Percentiles rank a stretch among this genome's conserved stretches.
Evolutionary conservation across 2,329 filamentous ascomycete genomes (phyloP).

Genomic region (Scedosporium apiospermum): DNA sequence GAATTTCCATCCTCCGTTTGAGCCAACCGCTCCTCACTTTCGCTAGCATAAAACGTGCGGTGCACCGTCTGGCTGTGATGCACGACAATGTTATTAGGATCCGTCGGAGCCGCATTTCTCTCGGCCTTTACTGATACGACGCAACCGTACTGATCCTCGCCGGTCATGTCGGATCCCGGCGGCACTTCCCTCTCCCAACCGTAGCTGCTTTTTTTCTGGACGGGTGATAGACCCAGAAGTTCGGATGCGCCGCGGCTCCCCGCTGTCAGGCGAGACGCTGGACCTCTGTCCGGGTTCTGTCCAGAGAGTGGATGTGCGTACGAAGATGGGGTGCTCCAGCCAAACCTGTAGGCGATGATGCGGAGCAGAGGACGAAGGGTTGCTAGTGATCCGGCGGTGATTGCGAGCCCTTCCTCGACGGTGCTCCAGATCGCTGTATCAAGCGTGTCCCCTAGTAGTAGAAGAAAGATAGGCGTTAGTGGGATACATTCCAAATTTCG

Average conservation of each 20-base stretch:
- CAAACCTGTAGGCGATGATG: slow-evolving; percentile 21
- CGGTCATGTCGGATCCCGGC: not conserved
- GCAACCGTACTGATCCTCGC: not conserved
- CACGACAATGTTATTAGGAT: not conserved
- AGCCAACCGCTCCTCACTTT: slow-evolving; percentile 3
- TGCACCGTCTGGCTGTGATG: not conserved
- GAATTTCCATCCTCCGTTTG: not conserved
- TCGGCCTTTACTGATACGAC: not conserved
- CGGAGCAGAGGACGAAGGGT: slow-evolving; percentile 35
- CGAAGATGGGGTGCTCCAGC: slow-evolving; percentile 4
- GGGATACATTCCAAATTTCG: not conserved
- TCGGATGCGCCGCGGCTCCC: not conserved
- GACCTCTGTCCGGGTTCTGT: not conserved
- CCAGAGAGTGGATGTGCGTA: not conserved
- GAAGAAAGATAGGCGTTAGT: not conserved
- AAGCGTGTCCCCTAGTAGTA: slow-evolving; percentile 22
- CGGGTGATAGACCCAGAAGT: not conserved
- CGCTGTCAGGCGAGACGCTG: not conserved
- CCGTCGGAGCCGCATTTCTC: not conserved
- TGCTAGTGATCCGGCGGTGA: slow-evolving; percentile 36
- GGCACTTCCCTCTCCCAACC: not conserved
- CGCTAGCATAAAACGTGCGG: not conserved
- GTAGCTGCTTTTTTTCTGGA: not conserved
- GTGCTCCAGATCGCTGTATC: slow-evolving; percentile 40
- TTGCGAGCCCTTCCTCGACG: slow-evolving; percentile 35